These are phyloP conservation scores for Thielaviopsis euricoi DNA, from an alignment of 2,329 filamentous ascomycete species.

Conservation along the genomic window DNA sequence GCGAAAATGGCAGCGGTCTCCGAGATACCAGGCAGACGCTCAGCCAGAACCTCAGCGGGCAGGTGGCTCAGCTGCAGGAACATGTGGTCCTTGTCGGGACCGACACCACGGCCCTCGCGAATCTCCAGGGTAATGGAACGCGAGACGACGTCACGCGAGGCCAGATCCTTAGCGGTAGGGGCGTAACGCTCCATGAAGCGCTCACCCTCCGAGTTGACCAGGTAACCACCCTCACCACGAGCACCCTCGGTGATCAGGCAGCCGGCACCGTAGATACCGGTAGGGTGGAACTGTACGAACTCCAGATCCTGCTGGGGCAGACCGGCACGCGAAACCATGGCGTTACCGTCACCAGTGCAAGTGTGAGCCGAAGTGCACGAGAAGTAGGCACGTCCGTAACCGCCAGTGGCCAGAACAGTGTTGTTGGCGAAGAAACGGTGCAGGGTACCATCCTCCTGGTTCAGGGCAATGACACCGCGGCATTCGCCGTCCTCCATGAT, in stretches of 20 bases:
- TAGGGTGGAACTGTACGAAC: constrained; percentile 98
- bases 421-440: constrained; percentile 95
- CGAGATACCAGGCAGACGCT: constrained; percentile 95
- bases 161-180: constrained; percentile 93
- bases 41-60: constrained; percentile 78
- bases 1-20: constrained; percentile 96
- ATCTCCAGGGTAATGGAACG: constrained; percentile 98
- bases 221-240: constrained; percentile 94
- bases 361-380: constrained; percentile 96
- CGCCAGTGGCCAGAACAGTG: constrained; percentile 91
- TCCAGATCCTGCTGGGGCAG: constrained; percentile 98
- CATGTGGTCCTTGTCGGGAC: constrained; percentile 94
- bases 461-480: constrained; percentile 92
- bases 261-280: constrained; percentile 95
- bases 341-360: constrained; percentile 97
- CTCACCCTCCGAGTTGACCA: constrained; percentile 95
- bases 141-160: constrained; percentile 88
- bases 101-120: constrained; percentile 90
- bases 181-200: constrained; percentile 99
- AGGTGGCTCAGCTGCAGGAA: constrained; percentile 95
- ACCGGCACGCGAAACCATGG: constrained; percentile 95
- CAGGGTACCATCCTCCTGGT: constrained; percentile 95
- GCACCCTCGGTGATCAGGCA: constrained; percentile 97
- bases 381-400: constrained; percentile 97
- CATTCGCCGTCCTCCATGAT: constrained; percentile 97